Evolutionary conservation across 306 rosid genomes (phyloP).

Genomic region (Rosa persica): DNA sequence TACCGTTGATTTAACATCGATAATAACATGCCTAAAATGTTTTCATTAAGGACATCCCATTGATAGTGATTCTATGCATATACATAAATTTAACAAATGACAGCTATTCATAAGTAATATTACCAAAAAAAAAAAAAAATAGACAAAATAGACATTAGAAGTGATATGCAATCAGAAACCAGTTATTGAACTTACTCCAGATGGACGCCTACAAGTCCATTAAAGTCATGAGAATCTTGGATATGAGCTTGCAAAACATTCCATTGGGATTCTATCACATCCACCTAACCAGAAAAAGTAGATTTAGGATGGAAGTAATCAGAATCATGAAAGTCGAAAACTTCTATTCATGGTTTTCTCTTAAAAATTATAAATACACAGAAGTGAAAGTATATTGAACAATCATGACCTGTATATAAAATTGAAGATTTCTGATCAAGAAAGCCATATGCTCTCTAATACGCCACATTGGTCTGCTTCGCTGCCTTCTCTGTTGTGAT

Average conservation of each 20-base stretch:
- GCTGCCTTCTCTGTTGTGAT: slow-evolving; percentile 58
- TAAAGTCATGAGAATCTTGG: slow-evolving; percentile 90
- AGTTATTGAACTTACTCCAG: slow-evolving; percentile 66
- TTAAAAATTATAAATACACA: neutral
- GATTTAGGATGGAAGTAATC: neutral
- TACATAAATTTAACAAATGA: neutral
- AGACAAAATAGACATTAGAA: neutral
- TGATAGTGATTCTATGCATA: slow-evolving; percentile 11
- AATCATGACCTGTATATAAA: slow-evolving; percentile 80
- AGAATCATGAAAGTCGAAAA: neutral
- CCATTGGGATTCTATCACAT: slow-evolving; percentile 97
- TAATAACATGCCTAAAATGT: slow-evolving; percentile 1
- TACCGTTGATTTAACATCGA: slow-evolving; percentile 3
- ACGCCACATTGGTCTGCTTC: slow-evolving; percentile 84
- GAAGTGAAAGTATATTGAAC: slow-evolving; percentile 14
- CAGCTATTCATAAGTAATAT: slow-evolving; percentile 3
- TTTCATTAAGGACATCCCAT: neutral
- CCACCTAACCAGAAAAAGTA: slow-evolving; percentile 55
- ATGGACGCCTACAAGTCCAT: slow-evolving; percentile 85
- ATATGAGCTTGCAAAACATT: slow-evolving; percentile 86
- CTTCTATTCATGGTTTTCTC: neutral
- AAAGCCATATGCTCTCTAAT: slow-evolving; percentile 88
- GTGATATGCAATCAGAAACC: slow-evolving; percentile 21
- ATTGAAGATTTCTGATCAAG: slow-evolving; percentile 96
- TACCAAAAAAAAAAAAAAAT: slow-evolving; percentile 11